phyloP scores from a whole-genome alignment of 257 asterid genomes.

The Solanum commersonii region DNA sequence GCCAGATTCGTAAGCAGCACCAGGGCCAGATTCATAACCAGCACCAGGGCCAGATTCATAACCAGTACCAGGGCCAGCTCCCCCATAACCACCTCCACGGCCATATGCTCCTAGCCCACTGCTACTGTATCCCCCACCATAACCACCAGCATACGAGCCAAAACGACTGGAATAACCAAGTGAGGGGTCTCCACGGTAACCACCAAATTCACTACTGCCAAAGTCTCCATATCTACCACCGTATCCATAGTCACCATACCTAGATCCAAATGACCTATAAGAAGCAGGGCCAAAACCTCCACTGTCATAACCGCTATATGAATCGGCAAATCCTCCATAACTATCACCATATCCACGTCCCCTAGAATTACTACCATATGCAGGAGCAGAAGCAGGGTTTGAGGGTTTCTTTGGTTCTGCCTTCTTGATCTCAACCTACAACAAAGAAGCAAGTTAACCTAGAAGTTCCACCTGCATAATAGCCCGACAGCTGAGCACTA shows the following conservation, averaged over 20 bases:
- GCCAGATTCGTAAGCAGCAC: slow-evolving; percentile 34
- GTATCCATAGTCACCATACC: slow-evolving; percentile 74
- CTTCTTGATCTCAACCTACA: slow-evolving; percentile 99
- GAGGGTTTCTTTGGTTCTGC: slow-evolving; percentile 99
- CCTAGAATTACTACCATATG: slow-evolving; percentile 92
- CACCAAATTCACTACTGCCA: slow-evolving; percentile 59
- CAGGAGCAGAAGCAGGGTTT: slow-evolving; percentile 73
- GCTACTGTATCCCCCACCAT: slow-evolving; percentile 57
- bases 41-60: slow-evolving; percentile 41
- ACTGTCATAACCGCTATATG: slow-evolving; percentile 65
- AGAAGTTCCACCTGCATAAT: slow-evolving; percentile 40
- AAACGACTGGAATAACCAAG: slow-evolving; percentile 71
- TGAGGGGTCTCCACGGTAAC: slow-evolving; percentile 69
- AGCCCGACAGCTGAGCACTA: slow-evolving; percentile 30
- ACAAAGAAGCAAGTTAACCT: slow-evolving; percentile 96
- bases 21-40: slow-evolving; percentile 71
- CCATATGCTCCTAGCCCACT: slow-evolving; percentile 76
- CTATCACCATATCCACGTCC: slow-evolving; percentile 73
- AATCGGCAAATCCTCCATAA: slow-evolving; percentile 60
- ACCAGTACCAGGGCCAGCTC: slow-evolving; percentile 44
- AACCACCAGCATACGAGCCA: slow-evolving; percentile 70
- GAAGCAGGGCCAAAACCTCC: slow-evolving; percentile 83
- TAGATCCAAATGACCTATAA: slow-evolving; percentile 86
- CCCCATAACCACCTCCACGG: slow-evolving; percentile 60
- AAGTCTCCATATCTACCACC: slow-evolving; percentile 81